A percentile compares a stretch with the other conserved stretches of the same genome.
Conservation (phyloP, 345 rosid genomes). For the Hibiscus tridactylites region DNA sequence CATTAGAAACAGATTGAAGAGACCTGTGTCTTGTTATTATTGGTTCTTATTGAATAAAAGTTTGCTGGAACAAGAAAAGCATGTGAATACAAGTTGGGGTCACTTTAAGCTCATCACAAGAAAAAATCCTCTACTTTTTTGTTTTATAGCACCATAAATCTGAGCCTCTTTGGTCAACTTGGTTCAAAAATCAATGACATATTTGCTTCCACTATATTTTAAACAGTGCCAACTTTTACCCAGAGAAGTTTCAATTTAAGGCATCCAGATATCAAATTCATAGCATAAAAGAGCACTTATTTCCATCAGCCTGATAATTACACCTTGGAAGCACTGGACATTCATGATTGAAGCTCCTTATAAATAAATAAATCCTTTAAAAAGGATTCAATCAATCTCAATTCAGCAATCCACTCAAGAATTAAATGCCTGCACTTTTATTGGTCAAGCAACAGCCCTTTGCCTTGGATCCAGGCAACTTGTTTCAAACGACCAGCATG, state of each 20-base stretch:
- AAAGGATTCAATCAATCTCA: background rate
- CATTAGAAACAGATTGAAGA: background rate
- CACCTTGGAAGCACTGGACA: background rate
- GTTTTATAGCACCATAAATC: background rate
- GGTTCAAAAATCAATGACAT: background rate
- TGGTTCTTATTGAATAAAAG: background rate
- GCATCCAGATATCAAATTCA: background rate
- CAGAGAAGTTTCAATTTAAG: background rate
- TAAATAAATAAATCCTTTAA: no score
- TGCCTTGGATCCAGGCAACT: background rate
- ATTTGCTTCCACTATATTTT: background rate
- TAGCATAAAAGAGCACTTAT: background rate
- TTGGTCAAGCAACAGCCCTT: background rate
- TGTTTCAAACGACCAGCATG: background rate
- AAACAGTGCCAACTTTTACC: background rate
- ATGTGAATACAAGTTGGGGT: background rate
- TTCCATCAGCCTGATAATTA: background rate
- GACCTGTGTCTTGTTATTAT: background rate
- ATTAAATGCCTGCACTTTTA: slow-evolving; percentile 2
- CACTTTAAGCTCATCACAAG: background rate
- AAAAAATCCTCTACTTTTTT: background rate
- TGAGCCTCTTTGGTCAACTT: slow-evolving; percentile 1
- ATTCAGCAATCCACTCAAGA: background rate
- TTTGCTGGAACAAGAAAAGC: background rate
- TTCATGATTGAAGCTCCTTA: background rate